phyloP scores from a whole-genome alignment of 2,329 filamentous ascomycete species.

The Camillea tinctor region DNA sequence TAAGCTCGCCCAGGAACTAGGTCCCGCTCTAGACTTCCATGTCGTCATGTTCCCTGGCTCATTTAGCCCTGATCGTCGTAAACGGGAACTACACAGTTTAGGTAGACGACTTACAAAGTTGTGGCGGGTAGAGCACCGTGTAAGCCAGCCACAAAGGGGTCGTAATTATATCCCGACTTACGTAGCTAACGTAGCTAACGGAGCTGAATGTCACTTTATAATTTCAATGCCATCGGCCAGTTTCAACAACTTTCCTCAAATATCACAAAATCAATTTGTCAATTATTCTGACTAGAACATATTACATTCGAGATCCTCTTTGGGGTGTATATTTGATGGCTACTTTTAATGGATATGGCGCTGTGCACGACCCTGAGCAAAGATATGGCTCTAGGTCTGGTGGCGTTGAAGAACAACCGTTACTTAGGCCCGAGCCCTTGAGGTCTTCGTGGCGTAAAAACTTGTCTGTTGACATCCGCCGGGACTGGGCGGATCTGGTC shows the following conservation, averaged over 20 bases:
- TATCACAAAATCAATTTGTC: not conserved
- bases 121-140: not conserved
- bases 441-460: constrained; percentile 32
- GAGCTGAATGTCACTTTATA: not conserved
- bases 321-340: constrained; percentile 16
- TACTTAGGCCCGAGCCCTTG: constrained; percentile 22
- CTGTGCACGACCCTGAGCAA: constrained; percentile 14
- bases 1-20: not conserved
- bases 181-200: too few relatives aligned
- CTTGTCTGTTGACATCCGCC: constrained; percentile 50
- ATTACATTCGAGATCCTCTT: not conserved
- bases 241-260: not conserved
- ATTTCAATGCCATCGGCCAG: not conserved
- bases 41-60: not conserved
- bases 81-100: not conserved
- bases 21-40: not conserved
- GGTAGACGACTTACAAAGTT: not conserved
- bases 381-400: constrained; percentile 8
- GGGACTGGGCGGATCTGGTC: constrained; percentile 65
- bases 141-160: not conserved
- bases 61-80: not conserved
- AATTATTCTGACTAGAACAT: not conserved
- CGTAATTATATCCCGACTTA: too few relatives aligned
- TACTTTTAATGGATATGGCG: constrained; percentile 28
- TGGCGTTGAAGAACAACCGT: constrained; percentile 34